Evolutionary conservation across 2,329 filamentous ascomycete genomes (phyloP).

Genomic region (Aspergillus spinulosporus): DNA sequence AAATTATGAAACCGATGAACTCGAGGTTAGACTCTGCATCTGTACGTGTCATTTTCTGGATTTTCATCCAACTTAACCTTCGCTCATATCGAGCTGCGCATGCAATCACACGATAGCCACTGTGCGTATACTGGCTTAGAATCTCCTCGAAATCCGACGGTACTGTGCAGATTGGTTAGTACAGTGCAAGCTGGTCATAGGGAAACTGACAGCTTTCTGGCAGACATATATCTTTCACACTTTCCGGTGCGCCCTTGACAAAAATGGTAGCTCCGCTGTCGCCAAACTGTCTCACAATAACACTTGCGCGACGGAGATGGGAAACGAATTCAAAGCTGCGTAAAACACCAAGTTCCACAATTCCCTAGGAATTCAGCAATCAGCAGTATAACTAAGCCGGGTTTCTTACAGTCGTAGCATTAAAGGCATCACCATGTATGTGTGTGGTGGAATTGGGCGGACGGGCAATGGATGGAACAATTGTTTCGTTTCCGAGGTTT

Average conservation of each 20-base stretch:
- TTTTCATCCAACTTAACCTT: constrained; percentile 88
- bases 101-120: constrained; percentile 93
- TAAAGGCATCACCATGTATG: too few relatives aligned
- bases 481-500: constrained; percentile 74
- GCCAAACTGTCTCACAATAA: constrained; percentile 88
- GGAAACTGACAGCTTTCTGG: constrained; percentile 69
- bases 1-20: constrained; percentile 95
- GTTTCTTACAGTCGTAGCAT: too few relatives aligned
- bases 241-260: constrained; percentile 95
- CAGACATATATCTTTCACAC: constrained; percentile 89
- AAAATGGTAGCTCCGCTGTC: constrained; percentile 82
- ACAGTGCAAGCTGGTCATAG: neutral
- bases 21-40: constrained; percentile 82
- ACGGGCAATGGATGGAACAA: constrained; percentile 76
- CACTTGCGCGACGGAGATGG: constrained; percentile 85
- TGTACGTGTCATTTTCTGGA: constrained; percentile 85
- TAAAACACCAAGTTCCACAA: constrained; percentile 83
- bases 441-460: constrained; percentile 56
- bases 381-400: too few relatives aligned
- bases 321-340: constrained; percentile 95
- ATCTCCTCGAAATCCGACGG: constrained; percentile 88
- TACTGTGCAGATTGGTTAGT: constrained; percentile 48
- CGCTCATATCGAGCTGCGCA: constrained; percentile 86
- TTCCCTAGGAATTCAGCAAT: constrained; percentile 28
- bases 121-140: constrained; percentile 86